These are phyloP conservation scores for Tolypocladium paradoxum DNA, from an alignment of 2,329 filamentous ascomycete species.

Conservation along the genomic window DNA sequence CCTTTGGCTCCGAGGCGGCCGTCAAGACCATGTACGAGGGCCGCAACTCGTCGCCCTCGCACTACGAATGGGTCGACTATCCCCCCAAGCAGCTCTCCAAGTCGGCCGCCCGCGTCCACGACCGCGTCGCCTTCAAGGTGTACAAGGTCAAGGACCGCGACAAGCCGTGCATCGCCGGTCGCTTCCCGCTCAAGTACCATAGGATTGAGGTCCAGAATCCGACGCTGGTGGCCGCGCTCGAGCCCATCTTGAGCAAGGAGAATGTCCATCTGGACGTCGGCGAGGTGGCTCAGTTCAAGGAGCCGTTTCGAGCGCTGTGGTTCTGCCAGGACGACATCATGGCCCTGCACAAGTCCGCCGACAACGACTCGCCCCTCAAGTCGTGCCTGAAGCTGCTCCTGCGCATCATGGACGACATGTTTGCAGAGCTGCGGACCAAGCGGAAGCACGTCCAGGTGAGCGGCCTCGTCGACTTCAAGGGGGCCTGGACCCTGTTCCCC, in stretches of 20 bases:
- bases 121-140: conserved; percentile 31
- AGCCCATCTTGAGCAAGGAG: conserved; percentile 30
- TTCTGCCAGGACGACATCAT: conserved; percentile 33
- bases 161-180: conserved; percentile 27
- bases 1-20: conserved; percentile 16
- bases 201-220: conserved; percentile 32
- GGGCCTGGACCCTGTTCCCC: conserved; percentile 35
- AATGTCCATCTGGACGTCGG: conserved; percentile 25
- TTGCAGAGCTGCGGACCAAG: conserved; percentile 26
- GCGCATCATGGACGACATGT: conserved; percentile 30
- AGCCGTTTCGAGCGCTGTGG: conserved; percentile 31
- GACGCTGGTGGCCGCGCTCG: conserved; percentile 28
- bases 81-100: conserved; percentile 32
- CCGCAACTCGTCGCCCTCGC: conserved; percentile 8
- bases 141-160: conserved; percentile 33
- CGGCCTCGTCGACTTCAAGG: conserved; percentile 28
- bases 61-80: conserved; percentile 28
- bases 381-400: conserved; percentile 29
- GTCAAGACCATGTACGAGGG: conserved; percentile 31
- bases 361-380: conserved; percentile 17
- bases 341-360: conserved; percentile 16
- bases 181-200: conserved; percentile 28
- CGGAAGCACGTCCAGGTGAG: conserved; percentile 22
- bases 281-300: conserved; percentile 23
- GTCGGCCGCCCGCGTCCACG: conserved; percentile 21